These are phyloP conservation scores for Quercus phellos DNA, from an alignment of 331 rosid species.

Conservation along the genomic window DNA sequence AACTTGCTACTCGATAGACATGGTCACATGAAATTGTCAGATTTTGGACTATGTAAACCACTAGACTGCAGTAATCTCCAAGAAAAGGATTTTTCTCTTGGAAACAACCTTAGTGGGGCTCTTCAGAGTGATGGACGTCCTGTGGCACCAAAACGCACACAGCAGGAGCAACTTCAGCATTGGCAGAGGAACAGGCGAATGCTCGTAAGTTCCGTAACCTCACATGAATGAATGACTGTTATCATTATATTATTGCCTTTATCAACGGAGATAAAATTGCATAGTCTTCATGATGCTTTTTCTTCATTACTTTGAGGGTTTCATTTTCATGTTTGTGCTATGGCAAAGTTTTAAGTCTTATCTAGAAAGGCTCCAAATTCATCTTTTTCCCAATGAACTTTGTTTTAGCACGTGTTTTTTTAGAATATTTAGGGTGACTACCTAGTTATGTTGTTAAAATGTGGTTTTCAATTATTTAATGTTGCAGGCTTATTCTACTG, in stretches of 20 bases:
- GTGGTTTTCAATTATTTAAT: conserved; percentile 14
- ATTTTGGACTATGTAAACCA: conserved; percentile 96
- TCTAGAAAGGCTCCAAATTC: conserved; percentile 7
- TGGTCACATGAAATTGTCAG: conserved; percentile 96
- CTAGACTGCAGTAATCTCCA: conserved; percentile 93
- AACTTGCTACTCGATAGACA: conserved; percentile 87
- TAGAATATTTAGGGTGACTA: conserved; percentile 7
- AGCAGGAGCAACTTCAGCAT: conserved; percentile 93
- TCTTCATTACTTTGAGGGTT: conserved; percentile 3
- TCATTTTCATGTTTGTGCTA: conserved; percentile 1
- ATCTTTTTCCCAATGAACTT: neutral
- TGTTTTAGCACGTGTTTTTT: neutral
- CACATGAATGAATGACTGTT: conserved; percentile 15
- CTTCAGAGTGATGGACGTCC: conserved; percentile 91
- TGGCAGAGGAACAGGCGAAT: conserved; percentile 97
- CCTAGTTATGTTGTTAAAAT: neutral
- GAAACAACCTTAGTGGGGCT: conserved; percentile 77
- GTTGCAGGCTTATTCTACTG: conserved; percentile 92
- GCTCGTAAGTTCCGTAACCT: conserved; percentile 64
- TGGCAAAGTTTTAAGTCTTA: conserved; percentile 20
- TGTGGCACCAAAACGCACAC: conserved; percentile 82
- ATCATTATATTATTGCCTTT: neutral
- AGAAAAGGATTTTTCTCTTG: conserved; percentile 83
- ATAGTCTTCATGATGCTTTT: conserved; percentile 2
- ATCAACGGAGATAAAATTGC: neutral